A percentile compares a stretch with the other conserved stretches of the same genome.
Conservation (phyloP, 257 asterid species). For the Agastache rugosa region DNA sequence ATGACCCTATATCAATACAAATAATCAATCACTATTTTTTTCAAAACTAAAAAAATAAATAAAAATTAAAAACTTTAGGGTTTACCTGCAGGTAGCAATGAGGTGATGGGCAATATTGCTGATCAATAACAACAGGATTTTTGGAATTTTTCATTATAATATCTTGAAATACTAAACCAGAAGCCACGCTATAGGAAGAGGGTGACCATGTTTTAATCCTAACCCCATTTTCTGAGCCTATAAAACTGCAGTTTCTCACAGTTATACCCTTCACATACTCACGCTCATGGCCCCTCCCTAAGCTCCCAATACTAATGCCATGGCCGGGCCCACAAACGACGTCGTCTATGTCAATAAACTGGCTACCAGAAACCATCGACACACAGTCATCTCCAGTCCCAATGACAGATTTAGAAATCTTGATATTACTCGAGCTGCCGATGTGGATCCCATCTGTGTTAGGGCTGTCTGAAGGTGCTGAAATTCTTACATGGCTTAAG, state of each 20-base stretch:
- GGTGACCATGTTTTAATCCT: slow-evolving; percentile 86
- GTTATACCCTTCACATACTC: slow-evolving; percentile 53
- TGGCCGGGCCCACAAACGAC: slow-evolving; percentile 88
- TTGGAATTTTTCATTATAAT: slow-evolving; percentile 49
- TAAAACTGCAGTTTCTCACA: slow-evolving; percentile 56
- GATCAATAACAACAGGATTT: slow-evolving; percentile 79
- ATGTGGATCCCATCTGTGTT: slow-evolving; percentile 86
- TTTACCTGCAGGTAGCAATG: slow-evolving; percentile 32
- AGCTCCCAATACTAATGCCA: slow-evolving; percentile 83
- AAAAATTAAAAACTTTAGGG: neutral
- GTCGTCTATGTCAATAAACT: slow-evolving; percentile 44
- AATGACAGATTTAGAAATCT: slow-evolving; percentile 44
- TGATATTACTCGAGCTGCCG: slow-evolving; percentile 57
- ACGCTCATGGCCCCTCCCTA: slow-evolving; percentile 44
- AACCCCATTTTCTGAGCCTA: slow-evolving; percentile 63
- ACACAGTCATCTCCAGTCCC: slow-evolving; percentile 84
- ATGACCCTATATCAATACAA: slow-evolving; percentile 28
- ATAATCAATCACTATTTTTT: neutral
- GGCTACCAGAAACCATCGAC: slow-evolving; percentile 70
- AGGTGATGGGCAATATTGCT: slow-evolving; percentile 59
- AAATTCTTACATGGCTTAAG: slow-evolving; percentile 40
- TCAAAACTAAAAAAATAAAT: neutral
- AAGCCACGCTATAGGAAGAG: slow-evolving; percentile 53
- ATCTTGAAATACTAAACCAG: slow-evolving; percentile 52
- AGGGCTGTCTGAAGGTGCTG: slow-evolving; percentile 71